Conservation (phyloP, 78 protist genomes). For the Dictyostelium firmibasis region DNA sequence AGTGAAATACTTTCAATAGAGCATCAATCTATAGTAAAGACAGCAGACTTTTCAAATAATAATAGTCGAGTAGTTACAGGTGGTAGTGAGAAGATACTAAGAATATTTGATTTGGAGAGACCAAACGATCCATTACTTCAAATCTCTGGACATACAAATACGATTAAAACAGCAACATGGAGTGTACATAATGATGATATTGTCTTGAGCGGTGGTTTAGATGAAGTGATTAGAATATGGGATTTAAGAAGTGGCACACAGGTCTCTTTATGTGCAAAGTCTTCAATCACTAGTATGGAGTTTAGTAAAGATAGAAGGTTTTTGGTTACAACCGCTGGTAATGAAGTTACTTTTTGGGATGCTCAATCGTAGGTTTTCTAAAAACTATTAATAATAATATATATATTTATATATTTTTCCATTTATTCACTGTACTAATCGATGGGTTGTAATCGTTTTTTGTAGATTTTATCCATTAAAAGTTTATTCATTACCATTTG, state of each 20-base stretch:
- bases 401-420: too few relatives aligned
- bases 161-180: conserved; percentile 67
- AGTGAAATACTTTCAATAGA: conserved; percentile 57
- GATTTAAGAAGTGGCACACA: conserved; percentile 54
- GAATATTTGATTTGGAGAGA: conserved; percentile 83
- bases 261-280: conserved; percentile 21
- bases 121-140: conserved; percentile 49
- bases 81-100: conserved; percentile 74
- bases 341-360: conserved; percentile 69
- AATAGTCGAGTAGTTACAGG: conserved; percentile 75
- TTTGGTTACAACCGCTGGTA: conserved; percentile 54
- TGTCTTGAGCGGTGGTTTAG: conserved; percentile 77
- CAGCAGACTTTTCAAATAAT: conserved; percentile 78
- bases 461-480: conserved; percentile 42
- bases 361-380: conserved; percentile 44
- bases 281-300: conserved; percentile 68
- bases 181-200: conserved; percentile 58
- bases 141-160: conserved; percentile 69
- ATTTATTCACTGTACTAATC: too few relatives aligned
- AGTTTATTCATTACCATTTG: conserved; percentile 55
- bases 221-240: conserved; percentile 75
- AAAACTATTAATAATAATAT: too few relatives aligned
- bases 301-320: conserved; percentile 46
- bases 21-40: conserved; percentile 86
- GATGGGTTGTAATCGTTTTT: too few relatives aligned